These are phyloP conservation scores for Amanita phalloides DNA, from an alignment of 768 basidiomycete genomes.

Conservation along the genomic window DNA sequence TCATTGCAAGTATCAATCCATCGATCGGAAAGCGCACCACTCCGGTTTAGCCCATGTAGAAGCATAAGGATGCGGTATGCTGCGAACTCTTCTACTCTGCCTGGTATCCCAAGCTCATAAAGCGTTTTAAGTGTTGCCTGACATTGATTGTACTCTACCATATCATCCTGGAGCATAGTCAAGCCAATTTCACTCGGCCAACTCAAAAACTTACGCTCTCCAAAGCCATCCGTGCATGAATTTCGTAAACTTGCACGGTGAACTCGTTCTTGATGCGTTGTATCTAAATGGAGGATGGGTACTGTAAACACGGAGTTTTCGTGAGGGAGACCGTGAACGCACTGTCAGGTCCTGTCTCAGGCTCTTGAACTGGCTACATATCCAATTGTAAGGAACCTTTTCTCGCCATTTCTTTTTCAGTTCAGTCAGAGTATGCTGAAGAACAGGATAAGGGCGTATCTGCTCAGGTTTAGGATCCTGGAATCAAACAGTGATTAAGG, in stretches of 20 bases:
- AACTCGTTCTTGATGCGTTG: constrained; percentile 99
- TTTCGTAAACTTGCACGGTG: constrained; percentile 95
- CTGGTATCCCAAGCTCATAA: constrained; percentile 89
- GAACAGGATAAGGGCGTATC: constrained; percentile 79
- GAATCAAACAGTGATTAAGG: constrained; percentile 6
- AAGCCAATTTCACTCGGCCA: constrained; percentile 13
- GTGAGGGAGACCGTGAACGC: constrained; percentile 22
- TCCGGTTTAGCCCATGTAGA: constrained; percentile 85
- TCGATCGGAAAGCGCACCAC: constrained; percentile 46
- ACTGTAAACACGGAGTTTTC: not conserved
- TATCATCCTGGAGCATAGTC: constrained; percentile 56
- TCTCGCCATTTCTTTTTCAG: constrained; percentile 85
- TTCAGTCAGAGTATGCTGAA: constrained; percentile 76
- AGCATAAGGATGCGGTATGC: constrained; percentile 97
- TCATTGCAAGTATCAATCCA: not conserved
- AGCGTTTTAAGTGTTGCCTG: constrained; percentile 82
- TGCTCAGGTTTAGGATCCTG: constrained; percentile 93
- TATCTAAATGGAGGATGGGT: constrained; percentile 41
- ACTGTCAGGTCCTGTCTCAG: constrained; percentile 96
- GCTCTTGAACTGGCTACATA: constrained; percentile 97
- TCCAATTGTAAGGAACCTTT: constrained; percentile 72
- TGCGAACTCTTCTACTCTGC: constrained; percentile 91
- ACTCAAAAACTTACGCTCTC: constrained; percentile 51
- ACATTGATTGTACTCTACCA: constrained; percentile 99
- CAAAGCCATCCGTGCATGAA: constrained; percentile 94